Conservation (phyloP, 371 early-diverging fungal species). For the Mortierella sp. region DNA sequence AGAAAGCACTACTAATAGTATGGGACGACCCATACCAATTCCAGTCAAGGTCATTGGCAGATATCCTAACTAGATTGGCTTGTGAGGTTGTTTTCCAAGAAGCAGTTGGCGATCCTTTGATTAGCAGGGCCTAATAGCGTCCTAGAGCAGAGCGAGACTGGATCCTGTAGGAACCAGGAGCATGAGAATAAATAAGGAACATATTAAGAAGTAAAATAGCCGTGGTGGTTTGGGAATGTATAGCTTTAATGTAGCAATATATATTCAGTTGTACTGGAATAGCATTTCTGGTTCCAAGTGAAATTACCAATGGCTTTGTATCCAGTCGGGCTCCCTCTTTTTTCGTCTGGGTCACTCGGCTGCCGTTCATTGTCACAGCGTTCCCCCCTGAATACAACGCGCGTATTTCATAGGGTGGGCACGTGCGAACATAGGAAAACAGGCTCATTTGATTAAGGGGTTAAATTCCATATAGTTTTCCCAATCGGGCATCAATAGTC, state of each 20-base stretch:
- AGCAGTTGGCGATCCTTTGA: background rate
- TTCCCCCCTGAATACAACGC: too few species aligned
- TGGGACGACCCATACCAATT: too few species aligned
- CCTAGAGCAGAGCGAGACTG: background rate
- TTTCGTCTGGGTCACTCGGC: background rate
- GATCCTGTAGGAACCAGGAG: background rate
- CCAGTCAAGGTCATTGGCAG: too few species aligned
- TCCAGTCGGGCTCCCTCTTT: background rate
- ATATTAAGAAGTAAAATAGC: background rate
- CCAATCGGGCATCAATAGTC: too few species aligned
- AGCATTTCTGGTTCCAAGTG: background rate
- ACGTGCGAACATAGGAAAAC: too few species aligned
- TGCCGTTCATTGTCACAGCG: too few species aligned
- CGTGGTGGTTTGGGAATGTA: background rate
- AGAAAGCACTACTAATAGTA: background rate
- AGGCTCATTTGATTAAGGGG: too few species aligned
- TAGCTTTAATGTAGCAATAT: background rate
- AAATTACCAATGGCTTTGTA: background rate
- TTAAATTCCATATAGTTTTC: too few species aligned
- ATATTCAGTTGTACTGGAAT: background rate
- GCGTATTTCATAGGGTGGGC: too few species aligned
- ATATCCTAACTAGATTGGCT: too few species aligned
- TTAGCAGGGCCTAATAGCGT: slow-evolving; percentile 1
- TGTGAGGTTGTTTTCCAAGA: background rate
- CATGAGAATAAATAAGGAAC: background rate